phyloP scores from a whole-genome alignment of 2,329 filamentous ascomycete genomes.

The Aspergillus amoenus region DNA sequence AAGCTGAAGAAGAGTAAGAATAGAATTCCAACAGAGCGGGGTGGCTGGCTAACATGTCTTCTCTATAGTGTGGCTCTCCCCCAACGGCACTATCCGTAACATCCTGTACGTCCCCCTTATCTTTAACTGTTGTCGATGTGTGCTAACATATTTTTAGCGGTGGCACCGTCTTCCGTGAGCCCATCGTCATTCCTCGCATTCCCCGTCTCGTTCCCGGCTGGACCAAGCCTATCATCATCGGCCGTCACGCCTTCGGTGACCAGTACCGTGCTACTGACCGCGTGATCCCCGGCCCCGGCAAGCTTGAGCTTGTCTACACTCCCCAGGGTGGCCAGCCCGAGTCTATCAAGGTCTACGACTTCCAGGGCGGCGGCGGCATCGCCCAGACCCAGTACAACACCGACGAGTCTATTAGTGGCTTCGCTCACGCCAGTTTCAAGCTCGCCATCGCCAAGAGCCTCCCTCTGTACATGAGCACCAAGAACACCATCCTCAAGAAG shows the following conservation, averaged over 20 bases:
- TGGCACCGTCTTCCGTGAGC: slow-evolving; percentile 98
- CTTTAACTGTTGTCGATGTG: neutral
- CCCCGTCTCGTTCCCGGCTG: slow-evolving; percentile 93
- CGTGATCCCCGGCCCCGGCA: slow-evolving; percentile 79
- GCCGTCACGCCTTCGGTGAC: slow-evolving; percentile 96
- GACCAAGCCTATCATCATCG: slow-evolving; percentile 99
- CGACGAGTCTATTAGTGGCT: slow-evolving; percentile 88
- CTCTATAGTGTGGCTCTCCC: slow-evolving; percentile 85
- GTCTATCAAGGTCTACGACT: slow-evolving; percentile 87
- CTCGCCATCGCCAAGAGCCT: slow-evolving; percentile 81
- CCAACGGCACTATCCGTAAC: slow-evolving; percentile 83
- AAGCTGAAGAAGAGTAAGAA: slow-evolving; percentile 92
- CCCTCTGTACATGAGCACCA: slow-evolving; percentile 99
- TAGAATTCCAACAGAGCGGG: neutral
- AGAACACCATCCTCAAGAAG: slow-evolving; percentile 99
- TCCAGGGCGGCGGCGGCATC: slow-evolving; percentile 78
- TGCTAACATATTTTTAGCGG: slow-evolving; percentile 50
- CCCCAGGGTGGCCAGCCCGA: slow-evolving; percentile 75
- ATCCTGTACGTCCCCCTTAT: slow-evolving; percentile 49
- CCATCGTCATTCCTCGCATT: slow-evolving; percentile 91
- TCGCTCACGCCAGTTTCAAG: slow-evolving; percentile 96
- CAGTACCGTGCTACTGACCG: slow-evolving; percentile 97
- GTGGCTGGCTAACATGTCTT: slow-evolving; percentile 13
- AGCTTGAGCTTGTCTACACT: slow-evolving; percentile 92
- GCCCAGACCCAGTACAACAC: slow-evolving; percentile 99